phyloP scores from a whole-genome alignment of 768 basidiomycete genomes.

The Thelephora aurantiotincta region DNA sequence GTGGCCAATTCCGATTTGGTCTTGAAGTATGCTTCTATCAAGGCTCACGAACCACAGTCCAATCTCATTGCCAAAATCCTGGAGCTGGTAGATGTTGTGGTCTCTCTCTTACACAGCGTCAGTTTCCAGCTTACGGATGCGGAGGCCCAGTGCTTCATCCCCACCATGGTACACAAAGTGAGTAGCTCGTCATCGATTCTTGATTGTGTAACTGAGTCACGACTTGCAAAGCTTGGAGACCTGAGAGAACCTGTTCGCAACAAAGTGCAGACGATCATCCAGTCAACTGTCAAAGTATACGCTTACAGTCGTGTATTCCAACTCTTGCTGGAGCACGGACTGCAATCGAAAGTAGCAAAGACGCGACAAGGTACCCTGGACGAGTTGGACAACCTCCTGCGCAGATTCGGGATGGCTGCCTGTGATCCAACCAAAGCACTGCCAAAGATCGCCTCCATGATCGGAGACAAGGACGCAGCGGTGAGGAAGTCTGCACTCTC shows the following conservation, averaged over 20 bases:
- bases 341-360: constrained; percentile 84
- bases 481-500: constrained; percentile 81
- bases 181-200: background rate
- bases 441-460: constrained; percentile 59
- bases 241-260: constrained; percentile 68
- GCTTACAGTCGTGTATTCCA: constrained; percentile 89
- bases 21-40: constrained; percentile 87
- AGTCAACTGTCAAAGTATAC: constrained; percentile 77
- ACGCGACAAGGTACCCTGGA: constrained; percentile 81
- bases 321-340: constrained; percentile 73
- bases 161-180: constrained; percentile 84
- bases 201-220: background rate
- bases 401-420: constrained; percentile 67
- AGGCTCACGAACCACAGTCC: constrained; percentile 81
- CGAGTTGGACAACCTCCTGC: constrained; percentile 64
- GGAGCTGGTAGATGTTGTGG: constrained; percentile 69
- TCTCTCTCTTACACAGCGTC: constrained; percentile 58
- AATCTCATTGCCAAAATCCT: constrained; percentile 80
- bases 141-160: constrained; percentile 81
- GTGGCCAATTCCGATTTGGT: constrained; percentile 84
- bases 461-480: constrained; percentile 80
- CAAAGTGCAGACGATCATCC: constrained; percentile 76
- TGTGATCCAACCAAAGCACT: constrained; percentile 77
- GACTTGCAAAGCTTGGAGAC: constrained; percentile 67
- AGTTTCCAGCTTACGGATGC: constrained; percentile 73